phyloP scores from a whole-genome alignment of 176 grass and related monocot species.

The Juncus inflexus region DNA sequence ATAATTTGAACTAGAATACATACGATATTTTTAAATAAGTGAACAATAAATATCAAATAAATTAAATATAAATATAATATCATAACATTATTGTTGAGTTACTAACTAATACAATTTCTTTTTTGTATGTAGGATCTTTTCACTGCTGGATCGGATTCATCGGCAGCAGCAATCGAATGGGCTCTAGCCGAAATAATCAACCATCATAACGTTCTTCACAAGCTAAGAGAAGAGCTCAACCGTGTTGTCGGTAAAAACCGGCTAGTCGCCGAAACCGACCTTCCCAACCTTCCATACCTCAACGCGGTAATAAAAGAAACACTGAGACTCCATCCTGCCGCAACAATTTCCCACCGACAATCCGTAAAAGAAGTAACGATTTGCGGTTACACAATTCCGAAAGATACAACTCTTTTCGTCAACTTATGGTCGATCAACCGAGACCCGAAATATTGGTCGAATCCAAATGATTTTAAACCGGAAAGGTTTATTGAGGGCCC shows the following conservation, averaged over 20 bases:
- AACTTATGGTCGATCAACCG: conserved; percentile 55
- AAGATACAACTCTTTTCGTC: conserved; percentile 36
- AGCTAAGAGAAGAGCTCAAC: conserved; percentile 37
- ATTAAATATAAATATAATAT: too few relatives aligned
- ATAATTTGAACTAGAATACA: too few relatives aligned
- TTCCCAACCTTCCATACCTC: conserved; percentile 41
- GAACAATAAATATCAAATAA: too few relatives aligned
- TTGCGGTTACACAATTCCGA: conserved; percentile 45
- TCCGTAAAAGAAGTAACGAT: conserved; percentile 34
- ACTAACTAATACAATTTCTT: too few relatives aligned
- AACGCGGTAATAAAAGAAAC: conserved; percentile 54
- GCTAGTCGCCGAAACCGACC: conserved; percentile 40
- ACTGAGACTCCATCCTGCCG: conserved; percentile 36
- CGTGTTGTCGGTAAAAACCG: conserved; percentile 22
- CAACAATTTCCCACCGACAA: conserved; percentile 37
- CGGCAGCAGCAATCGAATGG: conserved; percentile 49
- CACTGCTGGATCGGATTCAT: conserved; percentile 42
- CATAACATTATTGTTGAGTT: too few relatives aligned
- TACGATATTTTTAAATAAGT: too few relatives aligned
- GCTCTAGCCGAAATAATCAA: conserved; percentile 47
- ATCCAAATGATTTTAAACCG: conserved; percentile 36
- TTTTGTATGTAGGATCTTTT: conserved; percentile 40
- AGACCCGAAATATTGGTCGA: conserved; percentile 37
- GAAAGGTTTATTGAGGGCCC: conserved; percentile 37
- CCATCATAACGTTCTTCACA: conserved; percentile 22